Conservation (phyloP, 495 filamentous ascomycete species). For the Tetracladium marchalianum region DNA sequence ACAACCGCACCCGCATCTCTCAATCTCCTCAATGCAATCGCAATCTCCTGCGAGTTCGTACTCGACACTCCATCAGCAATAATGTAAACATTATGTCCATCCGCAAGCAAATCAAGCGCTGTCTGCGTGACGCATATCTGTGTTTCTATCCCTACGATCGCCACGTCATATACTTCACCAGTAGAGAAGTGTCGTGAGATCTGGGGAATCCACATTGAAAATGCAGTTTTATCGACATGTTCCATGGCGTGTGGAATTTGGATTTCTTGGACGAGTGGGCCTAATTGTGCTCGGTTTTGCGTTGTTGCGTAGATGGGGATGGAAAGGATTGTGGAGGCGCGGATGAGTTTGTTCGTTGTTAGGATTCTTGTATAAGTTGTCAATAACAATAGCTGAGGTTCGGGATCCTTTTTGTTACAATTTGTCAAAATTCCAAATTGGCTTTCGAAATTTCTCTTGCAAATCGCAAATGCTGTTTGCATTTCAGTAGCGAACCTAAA, state of each 20-base stretch:
- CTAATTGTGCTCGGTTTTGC: constrained; percentile 63
- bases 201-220: constrained; percentile 63
- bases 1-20: constrained; percentile 67
- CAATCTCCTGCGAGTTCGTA: constrained; percentile 73
- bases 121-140: constrained; percentile 97
- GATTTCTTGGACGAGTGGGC: constrained; percentile 61
- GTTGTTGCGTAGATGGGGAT: constrained; percentile 81
- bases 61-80: constrained; percentile 89
- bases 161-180: constrained; percentile 31
- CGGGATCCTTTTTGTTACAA: too few species aligned
- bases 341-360: too few species aligned
- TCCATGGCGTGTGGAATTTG: constrained; percentile 23
- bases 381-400: too few species aligned
- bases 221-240: constrained; percentile 58
- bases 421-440: too few species aligned
- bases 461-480: too few species aligned
- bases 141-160: constrained; percentile 78
- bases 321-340: constrained; percentile 47
- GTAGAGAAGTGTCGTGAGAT: constrained; percentile 37
- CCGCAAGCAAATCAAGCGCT: constrained; percentile 63
- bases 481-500: too few species aligned
- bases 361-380: too few species aligned
- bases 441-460: too few species aligned
- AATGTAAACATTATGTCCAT: constrained; percentile 75
- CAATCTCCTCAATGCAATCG: constrained; percentile 66